Percentiles rank a stretch among this genome's conserved stretches.
These are phyloP conservation scores for Prunus salicina DNA, from an alignment of 306 rosid species.

Conservation along the genomic window DNA sequence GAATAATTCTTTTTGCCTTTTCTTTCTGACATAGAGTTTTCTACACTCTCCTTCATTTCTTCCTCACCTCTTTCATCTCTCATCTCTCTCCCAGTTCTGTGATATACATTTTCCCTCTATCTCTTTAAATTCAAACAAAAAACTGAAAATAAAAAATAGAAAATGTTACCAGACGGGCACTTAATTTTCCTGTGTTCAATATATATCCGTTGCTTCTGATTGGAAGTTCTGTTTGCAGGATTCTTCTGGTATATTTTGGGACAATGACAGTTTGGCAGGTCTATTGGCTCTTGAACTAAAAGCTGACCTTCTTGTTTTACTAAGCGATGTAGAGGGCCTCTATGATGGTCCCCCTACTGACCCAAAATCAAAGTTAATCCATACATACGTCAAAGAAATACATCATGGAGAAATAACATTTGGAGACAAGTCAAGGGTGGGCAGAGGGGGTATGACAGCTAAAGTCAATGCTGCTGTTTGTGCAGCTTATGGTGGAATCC, in stretches of 20 bases:
- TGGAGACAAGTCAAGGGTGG: slow-evolving; percentile 82
- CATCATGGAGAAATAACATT: slow-evolving; percentile 75
- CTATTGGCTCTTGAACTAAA: slow-evolving; percentile 75
- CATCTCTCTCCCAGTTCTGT: neutral
- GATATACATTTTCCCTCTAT: neutral
- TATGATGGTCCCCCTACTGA: slow-evolving; percentile 80
- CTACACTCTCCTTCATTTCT: neutral
- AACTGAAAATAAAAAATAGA: neutral
- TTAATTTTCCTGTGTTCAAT: slow-evolving; percentile 6
- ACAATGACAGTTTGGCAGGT: slow-evolving; percentile 88
- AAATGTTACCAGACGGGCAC: slow-evolving; percentile 4
- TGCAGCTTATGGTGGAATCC: slow-evolving; percentile 73
- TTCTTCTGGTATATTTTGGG: slow-evolving; percentile 91
- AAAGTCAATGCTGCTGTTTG: slow-evolving; percentile 81
- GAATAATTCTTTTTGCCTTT: neutral
- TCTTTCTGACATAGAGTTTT: neutral
- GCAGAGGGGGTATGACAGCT: slow-evolving; percentile 94
- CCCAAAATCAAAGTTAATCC: slow-evolving; percentile 74
- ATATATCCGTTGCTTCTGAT: slow-evolving; percentile 25
- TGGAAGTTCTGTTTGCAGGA: slow-evolving; percentile 54
- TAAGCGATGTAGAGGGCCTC: slow-evolving; percentile 95
- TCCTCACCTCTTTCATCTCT: neutral
- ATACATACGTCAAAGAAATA: slow-evolving; percentile 69
- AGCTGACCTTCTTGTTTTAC: slow-evolving; percentile 77
- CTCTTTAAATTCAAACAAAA: neutral